Evolutionary conservation across 176 grass and related monocot genomes (phyloP).

Genomic region (Carex pumila): DNA sequence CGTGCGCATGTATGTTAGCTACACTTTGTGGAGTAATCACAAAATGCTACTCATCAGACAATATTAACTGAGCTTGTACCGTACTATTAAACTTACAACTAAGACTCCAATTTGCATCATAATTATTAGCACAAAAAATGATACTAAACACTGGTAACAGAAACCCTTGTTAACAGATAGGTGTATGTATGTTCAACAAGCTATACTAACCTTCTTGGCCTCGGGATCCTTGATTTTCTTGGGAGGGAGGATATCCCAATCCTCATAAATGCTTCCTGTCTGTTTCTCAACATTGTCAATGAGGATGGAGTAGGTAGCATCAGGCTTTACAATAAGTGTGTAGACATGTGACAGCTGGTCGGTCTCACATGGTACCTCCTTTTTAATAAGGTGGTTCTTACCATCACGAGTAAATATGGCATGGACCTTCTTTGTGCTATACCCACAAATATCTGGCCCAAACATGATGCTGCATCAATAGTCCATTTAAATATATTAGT

Average conservation of each 20-base stretch:
- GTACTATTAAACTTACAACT: not conserved
- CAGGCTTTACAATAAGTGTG: slow-evolving; percentile 36
- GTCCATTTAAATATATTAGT: slow-evolving; percentile 4
- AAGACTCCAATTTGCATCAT: not conserved
- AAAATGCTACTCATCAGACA: not conserved
- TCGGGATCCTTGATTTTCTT: slow-evolving; percentile 46
- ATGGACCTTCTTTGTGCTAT: slow-evolving; percentile 88
- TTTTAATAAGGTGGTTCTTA: slow-evolving; percentile 40
- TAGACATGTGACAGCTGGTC: slow-evolving; percentile 46
- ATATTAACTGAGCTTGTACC: not conserved
- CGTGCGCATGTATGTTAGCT: not conserved
- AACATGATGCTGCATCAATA: slow-evolving; percentile 79
- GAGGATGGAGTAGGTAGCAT: slow-evolving; percentile 40
- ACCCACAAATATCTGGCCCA: slow-evolving; percentile 92
- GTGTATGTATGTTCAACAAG: not conserved
- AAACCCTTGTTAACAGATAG: not conserved
- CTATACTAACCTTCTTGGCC: slow-evolving; percentile 30
- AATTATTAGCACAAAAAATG: not conserved
- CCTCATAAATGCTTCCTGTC: slow-evolving; percentile 33
- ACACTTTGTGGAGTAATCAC: not conserved
- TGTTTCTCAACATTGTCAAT: slow-evolving; percentile 39
- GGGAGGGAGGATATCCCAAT: slow-evolving; percentile 45
- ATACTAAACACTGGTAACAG: not conserved
- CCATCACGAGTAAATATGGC: slow-evolving; percentile 33
- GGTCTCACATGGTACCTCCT: slow-evolving; percentile 44